A percentile compares a stretch with the other conserved stretches of the same genome.
Evolutionary conservation across 805 yeast genomes (phyloP).

Genomic region (Monosporozyma solicola): DNA sequence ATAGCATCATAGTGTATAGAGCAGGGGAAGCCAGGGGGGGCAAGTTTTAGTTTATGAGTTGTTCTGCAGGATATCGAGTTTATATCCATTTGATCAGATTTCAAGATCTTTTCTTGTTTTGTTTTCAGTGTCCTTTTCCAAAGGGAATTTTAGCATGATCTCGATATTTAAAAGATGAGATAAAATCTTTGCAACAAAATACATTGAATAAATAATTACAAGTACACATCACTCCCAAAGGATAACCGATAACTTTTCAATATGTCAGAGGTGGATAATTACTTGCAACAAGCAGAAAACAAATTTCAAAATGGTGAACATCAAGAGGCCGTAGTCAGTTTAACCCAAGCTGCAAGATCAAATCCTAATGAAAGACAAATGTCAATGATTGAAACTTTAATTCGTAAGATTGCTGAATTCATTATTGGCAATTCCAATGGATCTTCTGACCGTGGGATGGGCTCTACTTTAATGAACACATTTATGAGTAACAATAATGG

Average conservation of each 20-base stretch:
- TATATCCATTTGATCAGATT: background rate
- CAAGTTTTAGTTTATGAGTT: no score
- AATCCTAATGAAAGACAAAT: slow-evolving; percentile 18
- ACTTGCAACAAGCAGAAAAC: slow-evolving; percentile 18
- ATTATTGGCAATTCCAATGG: slow-evolving; percentile 10
- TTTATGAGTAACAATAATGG: slow-evolving; percentile 17
- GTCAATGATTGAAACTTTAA: slow-evolving; percentile 18
- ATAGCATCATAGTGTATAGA: background rate
- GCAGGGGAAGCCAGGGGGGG: no score
- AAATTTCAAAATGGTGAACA: slow-evolving; percentile 18
- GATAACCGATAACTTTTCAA: background rate
- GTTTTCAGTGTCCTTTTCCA: background rate
- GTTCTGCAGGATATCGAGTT: no score
- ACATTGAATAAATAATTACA: no score
- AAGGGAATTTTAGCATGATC: background rate
- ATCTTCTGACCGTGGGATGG: slow-evolving; percentile 11
- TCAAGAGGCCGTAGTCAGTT: slow-evolving; percentile 21
- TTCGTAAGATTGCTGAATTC: slow-evolving; percentile 14
- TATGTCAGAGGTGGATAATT: slow-evolving; percentile 11
- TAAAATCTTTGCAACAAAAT: background rate
- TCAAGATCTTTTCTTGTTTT: background rate
- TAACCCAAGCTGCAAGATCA: slow-evolving; percentile 21
- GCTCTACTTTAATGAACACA: slow-evolving; percentile 16
- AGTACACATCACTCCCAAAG: background rate
- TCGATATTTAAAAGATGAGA: background rate